Evolutionary conservation across 495 filamentous ascomycete species (phyloP).

Genomic region (Polyplosphaeria fusca): DNA sequence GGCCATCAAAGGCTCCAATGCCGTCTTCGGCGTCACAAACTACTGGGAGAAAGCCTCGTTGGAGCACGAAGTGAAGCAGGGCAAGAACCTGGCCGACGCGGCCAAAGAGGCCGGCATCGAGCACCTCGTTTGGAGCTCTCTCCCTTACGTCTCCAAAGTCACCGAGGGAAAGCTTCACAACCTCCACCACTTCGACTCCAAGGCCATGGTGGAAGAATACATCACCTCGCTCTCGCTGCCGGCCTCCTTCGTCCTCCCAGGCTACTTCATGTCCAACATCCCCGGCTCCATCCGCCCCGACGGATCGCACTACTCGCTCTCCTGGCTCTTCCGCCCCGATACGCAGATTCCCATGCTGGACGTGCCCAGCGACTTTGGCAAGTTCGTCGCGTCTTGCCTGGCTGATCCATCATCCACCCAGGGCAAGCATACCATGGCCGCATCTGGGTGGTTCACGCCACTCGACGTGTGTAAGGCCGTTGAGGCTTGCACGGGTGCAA

Average conservation of each 20-base stretch:
- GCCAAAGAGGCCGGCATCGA: constrained; percentile 37
- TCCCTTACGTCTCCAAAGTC: constrained; percentile 37
- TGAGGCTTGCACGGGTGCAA: constrained; percentile 4
- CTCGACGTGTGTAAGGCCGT: constrained; percentile 13
- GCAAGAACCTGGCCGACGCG: constrained; percentile 40
- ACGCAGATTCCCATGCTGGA: constrained; percentile 55
- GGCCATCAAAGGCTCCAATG: constrained; percentile 39
- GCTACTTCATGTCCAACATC: constrained; percentile 59
- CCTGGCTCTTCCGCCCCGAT: constrained; percentile 42
- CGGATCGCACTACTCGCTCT: constrained; percentile 42
- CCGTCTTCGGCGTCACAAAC: constrained; percentile 44
- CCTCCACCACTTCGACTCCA: constrained; percentile 62
- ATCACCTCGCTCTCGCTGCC: constrained; percentile 48
- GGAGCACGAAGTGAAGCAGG: constrained; percentile 41
- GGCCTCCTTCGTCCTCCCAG: constrained; percentile 56
- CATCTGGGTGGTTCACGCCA: constrained; percentile 13
- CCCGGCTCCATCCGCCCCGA: constrained; percentile 30
- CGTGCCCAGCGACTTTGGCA: constrained; percentile 49
- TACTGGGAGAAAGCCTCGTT: constrained; percentile 34
- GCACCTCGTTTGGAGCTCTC: constrained; percentile 43
- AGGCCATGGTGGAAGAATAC: constrained; percentile 59
- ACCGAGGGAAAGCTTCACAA: constrained; percentile 47
- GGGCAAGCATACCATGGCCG: constrained; percentile 34
- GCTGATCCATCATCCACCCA: constrained; percentile 40
- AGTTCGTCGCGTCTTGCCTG: constrained; percentile 55